These are phyloP conservation scores for Aspergillus nanangensis DNA, from an alignment of 495 filamentous ascomycete species.

Conservation along the genomic window DNA sequence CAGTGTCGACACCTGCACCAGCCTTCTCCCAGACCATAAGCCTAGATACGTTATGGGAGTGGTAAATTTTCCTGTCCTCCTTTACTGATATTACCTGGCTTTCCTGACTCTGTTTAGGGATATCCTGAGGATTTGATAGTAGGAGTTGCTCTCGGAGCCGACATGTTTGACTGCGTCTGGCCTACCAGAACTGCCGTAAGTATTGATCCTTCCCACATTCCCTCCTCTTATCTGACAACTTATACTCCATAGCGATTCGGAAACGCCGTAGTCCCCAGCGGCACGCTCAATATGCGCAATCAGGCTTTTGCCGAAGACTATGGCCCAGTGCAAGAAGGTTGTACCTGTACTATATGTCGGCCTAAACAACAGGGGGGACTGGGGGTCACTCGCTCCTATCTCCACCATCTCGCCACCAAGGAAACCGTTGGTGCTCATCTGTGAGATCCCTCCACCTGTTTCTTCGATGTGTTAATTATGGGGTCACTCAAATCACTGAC, in stretches of 20 bases:
- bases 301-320: constrained; percentile 75
- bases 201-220: neutral
- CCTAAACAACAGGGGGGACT: constrained; percentile 64
- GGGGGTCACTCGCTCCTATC: constrained; percentile 82
- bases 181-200: constrained; percentile 83
- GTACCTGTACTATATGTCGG: constrained; percentile 74
- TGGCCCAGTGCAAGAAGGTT: constrained; percentile 73
- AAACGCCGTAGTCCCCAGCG: constrained; percentile 79
- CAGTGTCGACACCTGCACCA: constrained; percentile 82
- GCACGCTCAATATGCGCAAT: constrained; percentile 78
- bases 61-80: constrained; percentile 49
- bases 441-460: constrained; percentile 22
- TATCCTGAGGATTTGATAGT: constrained; percentile 95
- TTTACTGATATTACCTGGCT: no score
- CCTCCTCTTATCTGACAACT: neutral
- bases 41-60: constrained; percentile 98
- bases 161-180: constrained; percentile 99
- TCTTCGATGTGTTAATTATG: neutral
- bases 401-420: constrained; percentile 87
- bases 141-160: constrained; percentile 85
- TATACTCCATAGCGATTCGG: constrained; percentile 69
- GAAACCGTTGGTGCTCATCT: constrained; percentile 95
- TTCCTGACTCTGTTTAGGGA: constrained; percentile 46
- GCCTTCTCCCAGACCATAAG: constrained; percentile 79
- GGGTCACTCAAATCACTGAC: no score